Evolutionary conservation across 345 rosid genomes (phyloP).

Genomic region (Eucalyptus camaldulensis): DNA sequence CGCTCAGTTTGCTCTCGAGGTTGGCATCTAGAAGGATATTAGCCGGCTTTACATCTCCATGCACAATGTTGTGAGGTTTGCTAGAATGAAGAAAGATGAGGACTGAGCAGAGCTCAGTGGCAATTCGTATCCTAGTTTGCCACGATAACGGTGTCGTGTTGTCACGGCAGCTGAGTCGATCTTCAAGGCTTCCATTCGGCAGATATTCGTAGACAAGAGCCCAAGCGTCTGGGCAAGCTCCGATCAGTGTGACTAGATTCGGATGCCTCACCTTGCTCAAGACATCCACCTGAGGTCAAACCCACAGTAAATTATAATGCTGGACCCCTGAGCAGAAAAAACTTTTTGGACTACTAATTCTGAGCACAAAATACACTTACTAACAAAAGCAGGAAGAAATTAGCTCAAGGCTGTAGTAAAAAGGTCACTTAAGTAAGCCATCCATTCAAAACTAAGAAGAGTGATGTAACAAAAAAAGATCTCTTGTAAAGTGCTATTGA

Average conservation of each 20-base stretch:
- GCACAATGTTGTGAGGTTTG: conserved; percentile 71
- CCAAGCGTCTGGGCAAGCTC: conserved; percentile 87
- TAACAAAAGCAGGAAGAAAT: neutral
- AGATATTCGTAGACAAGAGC: conserved; percentile 76
- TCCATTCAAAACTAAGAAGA: neutral
- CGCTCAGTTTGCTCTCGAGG: conserved; percentile 68
- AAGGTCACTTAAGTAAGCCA: neutral
- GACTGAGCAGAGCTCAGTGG: conserved; percentile 70
- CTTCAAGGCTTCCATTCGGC: conserved; percentile 93
- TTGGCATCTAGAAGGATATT: conserved; percentile 78
- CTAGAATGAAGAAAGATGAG: conserved; percentile 83
- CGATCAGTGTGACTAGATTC: conserved; percentile 71
- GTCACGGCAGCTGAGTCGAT: conserved; percentile 63
- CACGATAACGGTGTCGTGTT: conserved; percentile 80
- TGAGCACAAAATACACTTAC: neutral
- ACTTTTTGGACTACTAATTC: neutral
- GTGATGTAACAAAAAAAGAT: neutral
- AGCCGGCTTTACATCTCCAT: conserved; percentile 83
- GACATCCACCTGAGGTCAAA: conserved; percentile 52
- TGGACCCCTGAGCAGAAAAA: neutral
- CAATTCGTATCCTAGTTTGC: conserved; percentile 78
- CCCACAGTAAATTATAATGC: neutral
- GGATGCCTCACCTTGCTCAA: conserved; percentile 87
- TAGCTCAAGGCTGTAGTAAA: neutral
- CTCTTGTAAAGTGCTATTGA: neutral